Base-by-base conservation (phyloP, 2,329 filamentous ascomycete species). In the Colletotrichum chrysophilum region DNA sequence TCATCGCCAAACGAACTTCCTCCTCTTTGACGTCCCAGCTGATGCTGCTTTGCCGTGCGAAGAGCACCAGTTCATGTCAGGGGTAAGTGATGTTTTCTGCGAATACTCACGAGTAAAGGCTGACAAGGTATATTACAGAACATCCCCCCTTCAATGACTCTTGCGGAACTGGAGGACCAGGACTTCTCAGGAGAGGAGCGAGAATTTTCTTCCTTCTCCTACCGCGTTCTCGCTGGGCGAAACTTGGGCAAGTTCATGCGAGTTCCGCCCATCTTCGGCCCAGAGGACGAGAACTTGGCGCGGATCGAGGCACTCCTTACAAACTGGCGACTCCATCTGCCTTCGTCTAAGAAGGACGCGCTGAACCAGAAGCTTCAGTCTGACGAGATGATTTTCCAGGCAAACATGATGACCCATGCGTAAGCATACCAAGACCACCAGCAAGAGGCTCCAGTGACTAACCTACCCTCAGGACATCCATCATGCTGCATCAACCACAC, bases 361-460 rank as follows among this genome's bases (percentile, higher is more conserved):
- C 87, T 97, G 69, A 90, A 92, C 75, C 90, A 91, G 77, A 91
- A 93, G 79, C 93, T 95, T 36, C 89, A 92, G 69, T 88, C 96
- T 13, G 96, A 98, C 82, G 95, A 98, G 84, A 94, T 98, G 90
- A 93, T 98, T 84, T 98, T 98, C 85, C 95, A 97, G 83, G 96
- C 95, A 1, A 93, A 95, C 77, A 96, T 97, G 91, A 94, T 98
- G 80, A 89, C 87, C 36, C 86, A 91, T 77, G 89, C 89, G 87
- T 89, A 83, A 80, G 87, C 84, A 13, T n/a, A 24, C 21, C 6
- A 36, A 16, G 61, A 5, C 61, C 21, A 12, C 32, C 6, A 7
- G 16, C n/a, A 36, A 62, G 14, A 34, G 30, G 21, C n/a, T 28
- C 9, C 9, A 24, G 24, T 10, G 36, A 24, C 61, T 64, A 3